Evolutionary conservation across 305 asterid species (phyloP), one percentile per base, ranked within the genome.

Genomic region (Coffea humblotiana): DNA sequence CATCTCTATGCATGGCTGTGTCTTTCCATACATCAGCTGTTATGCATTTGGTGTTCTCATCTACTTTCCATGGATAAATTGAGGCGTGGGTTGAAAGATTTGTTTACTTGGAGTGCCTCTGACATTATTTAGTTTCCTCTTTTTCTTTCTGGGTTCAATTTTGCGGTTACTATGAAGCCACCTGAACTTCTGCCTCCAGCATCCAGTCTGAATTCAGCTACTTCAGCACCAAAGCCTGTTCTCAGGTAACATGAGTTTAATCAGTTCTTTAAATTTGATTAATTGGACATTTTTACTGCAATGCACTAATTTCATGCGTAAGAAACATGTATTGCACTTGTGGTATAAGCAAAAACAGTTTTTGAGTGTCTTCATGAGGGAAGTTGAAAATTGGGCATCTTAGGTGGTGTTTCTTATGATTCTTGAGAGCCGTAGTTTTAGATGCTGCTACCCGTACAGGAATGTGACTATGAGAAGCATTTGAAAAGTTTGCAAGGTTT

Each of bases 141-240:
- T 75, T 75, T 68, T 80, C 61, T 32, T 37, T 79, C 25, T 47
- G 45, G 27, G 72, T 40, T 49, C 32, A 47, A 35, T 74, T 1
- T 4, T 54, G 47, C 52, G 12, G 35, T 74, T 43, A 29, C 23
- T 68, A 16, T 79, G 32, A 18, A 77, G 84, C 81, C 81, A 66
- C 76, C 76, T n/a, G 84, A 82, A 72, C 81, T 77, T 48, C 78
- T 82, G 58, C 81, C 84, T 77, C 76, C 79, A 12, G 75, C 76
- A 8, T 52, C 79, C 70, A 51, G 75, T 70, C 66, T 77, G 65
- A 82, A 69, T 49, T 58, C 78, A 19, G 81, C 66, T 48, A 75
- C 79, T 35, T 25, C 78, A 32, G 75, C 78, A 40, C 78, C 71
- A 21, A 82, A 82, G 76, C 81, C 84, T 8, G 81, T 82, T 82